Conservation (phyloP, 2,329 filamentous ascomycete species). For the Paracamarosporium sp. region DNA sequence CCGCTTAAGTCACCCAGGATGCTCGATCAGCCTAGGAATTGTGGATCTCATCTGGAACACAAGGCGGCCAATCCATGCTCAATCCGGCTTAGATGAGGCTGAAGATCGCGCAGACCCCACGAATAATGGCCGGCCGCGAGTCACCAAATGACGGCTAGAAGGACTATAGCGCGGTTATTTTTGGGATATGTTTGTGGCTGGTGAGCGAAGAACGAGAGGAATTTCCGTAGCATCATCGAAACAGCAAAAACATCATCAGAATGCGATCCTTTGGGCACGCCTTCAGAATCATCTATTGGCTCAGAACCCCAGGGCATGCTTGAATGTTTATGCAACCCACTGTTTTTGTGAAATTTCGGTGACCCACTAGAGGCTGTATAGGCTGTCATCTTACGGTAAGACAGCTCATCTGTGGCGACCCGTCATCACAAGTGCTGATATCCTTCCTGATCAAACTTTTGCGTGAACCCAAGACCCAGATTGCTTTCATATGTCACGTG, state of each 20-base stretch:
- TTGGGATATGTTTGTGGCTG: background rate
- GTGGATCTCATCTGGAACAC: background rate
- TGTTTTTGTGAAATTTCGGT: background rate
- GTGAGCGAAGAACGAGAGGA: background rate
- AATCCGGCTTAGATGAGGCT: background rate
- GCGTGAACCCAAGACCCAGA: too few relatives aligned
- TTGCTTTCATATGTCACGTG: too few relatives aligned
- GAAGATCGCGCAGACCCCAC: background rate
- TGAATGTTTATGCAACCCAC: too few relatives aligned
- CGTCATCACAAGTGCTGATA: background rate
- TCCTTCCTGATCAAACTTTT: conserved; percentile 29
- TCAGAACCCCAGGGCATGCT: too few relatives aligned
- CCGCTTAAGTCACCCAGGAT: background rate
- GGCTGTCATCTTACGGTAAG: background rate
- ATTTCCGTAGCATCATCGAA: background rate
- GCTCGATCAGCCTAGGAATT: background rate
- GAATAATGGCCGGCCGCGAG: background rate
- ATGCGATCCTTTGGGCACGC: background rate
- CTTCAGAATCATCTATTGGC: background rate
- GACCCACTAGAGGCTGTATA: background rate
- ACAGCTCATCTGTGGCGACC: background rate
- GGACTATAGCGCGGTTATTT: background rate
- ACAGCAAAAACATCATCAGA: background rate
- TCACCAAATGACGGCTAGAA: background rate
- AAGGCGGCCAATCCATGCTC: conserved; percentile 2